These are phyloP conservation scores for Albatrellus ellisii DNA, from an alignment of 768 basidiomycete genomes.

Conservation along the genomic window DNA sequence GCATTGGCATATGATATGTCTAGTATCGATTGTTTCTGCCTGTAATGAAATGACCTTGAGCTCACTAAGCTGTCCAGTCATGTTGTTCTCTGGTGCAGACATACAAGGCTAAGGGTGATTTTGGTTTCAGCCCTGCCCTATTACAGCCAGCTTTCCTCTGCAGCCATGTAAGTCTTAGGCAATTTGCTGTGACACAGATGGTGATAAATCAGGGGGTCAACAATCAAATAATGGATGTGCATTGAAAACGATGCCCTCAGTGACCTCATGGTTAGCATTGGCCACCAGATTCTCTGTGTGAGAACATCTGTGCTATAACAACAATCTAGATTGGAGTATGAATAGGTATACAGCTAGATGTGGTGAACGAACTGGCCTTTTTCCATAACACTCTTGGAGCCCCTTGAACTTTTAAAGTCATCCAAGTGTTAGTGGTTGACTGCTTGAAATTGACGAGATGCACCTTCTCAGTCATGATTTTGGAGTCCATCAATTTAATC, in stretches of 20 bases:
- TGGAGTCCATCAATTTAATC: conserved; percentile 63
- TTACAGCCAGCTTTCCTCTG: no score
- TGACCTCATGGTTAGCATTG: conserved; percentile 48
- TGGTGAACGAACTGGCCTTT: conserved; percentile 35
- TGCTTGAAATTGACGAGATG: conserved; percentile 78
- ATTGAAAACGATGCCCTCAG: conserved; percentile 37
- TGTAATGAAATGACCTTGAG: no score
- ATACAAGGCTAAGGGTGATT: no score
- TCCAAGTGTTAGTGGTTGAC: conserved; percentile 46
- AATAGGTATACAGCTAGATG: not conserved
- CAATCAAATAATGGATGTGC: conserved; percentile 21
- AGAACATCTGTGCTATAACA: conserved; percentile 55
- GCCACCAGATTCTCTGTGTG: conserved; percentile 46
- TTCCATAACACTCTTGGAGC: conserved; percentile 72
- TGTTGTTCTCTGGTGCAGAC: no score
- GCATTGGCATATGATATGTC: no score
- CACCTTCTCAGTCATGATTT: conserved; percentile 77
- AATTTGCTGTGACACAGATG: no score
- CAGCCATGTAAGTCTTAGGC: no score
- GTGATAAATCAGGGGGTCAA: conserved; percentile 2
- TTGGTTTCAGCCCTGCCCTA: no score
- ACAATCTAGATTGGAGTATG: conserved; percentile 26
- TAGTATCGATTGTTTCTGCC: no score
- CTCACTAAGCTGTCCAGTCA: no score
- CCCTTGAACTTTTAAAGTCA: conserved; percentile 85